Evolutionary conservation across 2,329 filamentous ascomycete genomes (phyloP), one percentile per base, ranked within the genome.

Genomic region (Ciborinia camelliae): DNA sequence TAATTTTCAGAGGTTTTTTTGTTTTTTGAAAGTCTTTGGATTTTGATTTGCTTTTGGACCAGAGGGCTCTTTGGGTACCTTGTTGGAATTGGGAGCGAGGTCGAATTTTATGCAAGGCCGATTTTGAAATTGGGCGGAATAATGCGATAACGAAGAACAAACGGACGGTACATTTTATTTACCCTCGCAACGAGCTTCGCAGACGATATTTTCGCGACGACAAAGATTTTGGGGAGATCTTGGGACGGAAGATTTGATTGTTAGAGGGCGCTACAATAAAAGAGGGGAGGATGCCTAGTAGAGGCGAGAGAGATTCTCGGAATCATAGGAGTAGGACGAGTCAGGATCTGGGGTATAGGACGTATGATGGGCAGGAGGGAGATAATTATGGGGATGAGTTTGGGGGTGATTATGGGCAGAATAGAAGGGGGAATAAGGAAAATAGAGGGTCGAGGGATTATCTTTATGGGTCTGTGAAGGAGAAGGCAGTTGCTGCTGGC

Each of bases 121-220:
- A n/a, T n/a, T 32, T 20, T 20, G 37, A 32, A 32, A 5, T 62
- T 18, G 59, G 28, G 3, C 10, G 50, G 23, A 37, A 62, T 55
- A 9, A 63, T 63, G 60, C 50, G 60, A 63, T 63, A 63, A 57
- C 52, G 15, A 47, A 63, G 30, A 26, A 39, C 37, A 23, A 26
- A 39, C 37, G 45, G 45, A n/a, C 58, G 45, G 6, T 9, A 28
- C 15, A 37, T 18, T 18, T 26, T 45, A 26, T 48, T 35, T 45
- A 55, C 37, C 51, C 57, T 54, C 4, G 23, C 41, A 45, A 18
- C 32, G 37, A 30, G 8, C 14, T 28, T n/a, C 51, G 39, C 50
- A 47, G 48, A 35, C 23, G 18, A 14, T 26, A 14, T 26, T 14
- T 45, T 28, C 30, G 39, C 48, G 50, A 32, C 1, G 10, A 39